Conservation (phyloP, 202 grass and related monocot genomes). For the Elaeis oleifera region DNA sequence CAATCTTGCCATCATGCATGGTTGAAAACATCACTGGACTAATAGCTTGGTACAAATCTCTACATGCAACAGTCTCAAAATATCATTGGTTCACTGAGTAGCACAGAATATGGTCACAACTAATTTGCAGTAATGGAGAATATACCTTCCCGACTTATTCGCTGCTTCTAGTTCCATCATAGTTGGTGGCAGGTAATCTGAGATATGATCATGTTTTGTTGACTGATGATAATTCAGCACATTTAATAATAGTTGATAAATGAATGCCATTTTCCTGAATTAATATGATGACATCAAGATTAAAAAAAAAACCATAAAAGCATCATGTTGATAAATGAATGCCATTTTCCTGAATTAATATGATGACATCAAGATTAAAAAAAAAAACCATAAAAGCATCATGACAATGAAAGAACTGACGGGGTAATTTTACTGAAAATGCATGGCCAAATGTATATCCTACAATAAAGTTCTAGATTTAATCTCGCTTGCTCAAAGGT, state of each 20-base stretch:
- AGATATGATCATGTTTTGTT: constrained; percentile 32
- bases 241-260: constrained; percentile 59
- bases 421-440: no score
- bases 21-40: constrained; percentile 62
- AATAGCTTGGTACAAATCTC: constrained; percentile 31
- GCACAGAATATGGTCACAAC: not conserved
- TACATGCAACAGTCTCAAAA: not conserved
- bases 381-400: no score
- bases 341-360: constrained; percentile 42
- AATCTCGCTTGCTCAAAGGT: no score
- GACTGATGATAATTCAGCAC: constrained; percentile 40
- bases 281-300: constrained; percentile 5
- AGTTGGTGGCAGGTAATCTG: constrained; percentile 54
- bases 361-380: not conserved
- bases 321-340: constrained; percentile 56
- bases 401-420: no score
- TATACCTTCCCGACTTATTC: constrained; percentile 44
- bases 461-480: no score
- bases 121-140: not conserved
- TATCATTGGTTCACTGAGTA: no score
- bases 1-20: constrained; percentile 33
- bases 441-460: no score
- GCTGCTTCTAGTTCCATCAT: constrained; percentile 37
- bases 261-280: constrained; percentile 57
- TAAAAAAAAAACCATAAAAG: no score